Percentiles rank a stretch among this genome's conserved stretches.
phyloP scores from a whole-genome alignment of 495 filamentous ascomycete genomes.

The Trichoderma parareesei region DNA sequence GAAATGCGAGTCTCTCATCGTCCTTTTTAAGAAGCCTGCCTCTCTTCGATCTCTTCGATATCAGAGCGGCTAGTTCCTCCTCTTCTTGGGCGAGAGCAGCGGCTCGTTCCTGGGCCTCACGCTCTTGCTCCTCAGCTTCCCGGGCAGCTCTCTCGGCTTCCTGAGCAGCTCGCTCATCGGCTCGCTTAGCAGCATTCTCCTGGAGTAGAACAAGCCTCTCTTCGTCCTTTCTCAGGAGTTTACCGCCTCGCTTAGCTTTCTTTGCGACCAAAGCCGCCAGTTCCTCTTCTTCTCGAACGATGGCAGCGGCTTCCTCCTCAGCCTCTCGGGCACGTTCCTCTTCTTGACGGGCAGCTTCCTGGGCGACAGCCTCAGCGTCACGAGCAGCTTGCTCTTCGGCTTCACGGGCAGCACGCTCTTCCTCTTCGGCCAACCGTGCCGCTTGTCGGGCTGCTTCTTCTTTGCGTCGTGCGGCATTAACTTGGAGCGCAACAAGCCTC shows the following conservation, averaged over 20 bases:
- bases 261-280: background rate
- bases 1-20: background rate
- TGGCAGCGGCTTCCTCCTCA: background rate
- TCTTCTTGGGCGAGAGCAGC: conserved; percentile 4
- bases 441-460: conserved; percentile 12
- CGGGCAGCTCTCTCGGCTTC: conserved; percentile 25
- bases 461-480: background rate
- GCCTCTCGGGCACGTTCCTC: background rate
- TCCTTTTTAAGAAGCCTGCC: conserved; percentile 16
- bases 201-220: background rate
- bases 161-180: conserved; percentile 14
- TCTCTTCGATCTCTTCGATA: conserved; percentile 17
- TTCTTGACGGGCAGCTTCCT: conserved; percentile 16
- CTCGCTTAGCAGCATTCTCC: background rate
- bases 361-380: conserved; percentile 13
- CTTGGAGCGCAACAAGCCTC: background rate
- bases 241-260: background rate
- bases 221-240: conserved; percentile 3
- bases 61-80: conserved; percentile 16
- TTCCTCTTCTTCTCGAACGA: conserved; percentile 8
- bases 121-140: conserved; percentile 14
- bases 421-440: conserved; percentile 12
- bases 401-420: conserved; percentile 14
- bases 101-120: background rate
- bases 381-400: conserved; percentile 13